Evolutionary conservation across 345 rosid species (phyloP), one percentile per base, ranked within the genome.

Genomic region (Camelina laxa): DNA sequence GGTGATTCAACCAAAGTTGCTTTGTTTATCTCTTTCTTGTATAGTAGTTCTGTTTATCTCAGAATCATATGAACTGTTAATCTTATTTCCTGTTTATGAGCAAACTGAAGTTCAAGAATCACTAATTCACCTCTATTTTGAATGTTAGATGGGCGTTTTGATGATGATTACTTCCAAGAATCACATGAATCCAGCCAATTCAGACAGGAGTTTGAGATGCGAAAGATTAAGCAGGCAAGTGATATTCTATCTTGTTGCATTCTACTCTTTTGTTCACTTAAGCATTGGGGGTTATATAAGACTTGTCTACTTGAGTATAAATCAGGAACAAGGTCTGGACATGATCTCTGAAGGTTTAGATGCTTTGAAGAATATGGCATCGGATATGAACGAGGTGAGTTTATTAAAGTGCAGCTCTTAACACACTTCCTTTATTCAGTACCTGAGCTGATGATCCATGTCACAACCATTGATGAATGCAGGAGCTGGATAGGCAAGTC

Each of bases 401-500:
- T 64, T 73, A 44, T 69, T 65, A 17, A 51, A 62, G 0, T 20
- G 17, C 66, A 50, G 50, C 36, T 51, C 9, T 49, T 73, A 65
- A 47, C 57, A 61, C 10, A 15, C 66, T 45, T 74, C 27, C 57
- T 33, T 44, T 67, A 38, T 64, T 15, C 53, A 53, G 33, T 48
- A 47, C 62, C 22, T 65, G 68, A 41, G 64, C 70, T 65, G 45
- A 48, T 73, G 64, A 48, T 71, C 67, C 30, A 73, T 61, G 56
- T 36, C 13, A 65, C 65, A 13, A 21, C 73, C 19, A n/a, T 60
- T 75, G 78, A 39, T 44, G 16, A 48, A 19, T 84, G 81, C 89
- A 92, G 99, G 99, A 96, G 75, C 4, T 96, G 70, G 99, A 96
- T 75, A 86, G 95, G 71, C 98, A 96, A 83, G 97, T 92, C 74